A percentile compares a stretch with the other conserved stretches of the same genome.
Conservation (phyloP, 2,329 filamentous ascomycete species). For the Aspergillus calidoustus region DNA sequence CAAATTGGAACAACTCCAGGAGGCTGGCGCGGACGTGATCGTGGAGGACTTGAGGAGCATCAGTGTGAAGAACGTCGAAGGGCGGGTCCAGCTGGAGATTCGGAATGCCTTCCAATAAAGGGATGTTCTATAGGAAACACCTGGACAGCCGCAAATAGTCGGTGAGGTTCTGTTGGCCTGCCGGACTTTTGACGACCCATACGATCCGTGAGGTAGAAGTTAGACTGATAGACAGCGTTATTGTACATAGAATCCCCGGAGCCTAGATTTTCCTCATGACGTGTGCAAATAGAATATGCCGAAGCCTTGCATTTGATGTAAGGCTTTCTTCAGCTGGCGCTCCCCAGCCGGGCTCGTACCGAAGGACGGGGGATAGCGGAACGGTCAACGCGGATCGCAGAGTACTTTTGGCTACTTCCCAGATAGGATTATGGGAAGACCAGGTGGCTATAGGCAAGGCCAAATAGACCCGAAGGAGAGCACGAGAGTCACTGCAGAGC, state of each 20-base stretch:
- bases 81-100: constrained; percentile 71
- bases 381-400: not conserved
- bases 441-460: not conserved
- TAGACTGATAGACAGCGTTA: constrained; percentile 15
- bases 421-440: not conserved
- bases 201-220: constrained; percentile 12
- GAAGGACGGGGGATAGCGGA: not conserved
- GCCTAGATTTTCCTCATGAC: constrained; percentile 10
- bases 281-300: constrained; percentile 4
- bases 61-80: constrained; percentile 61
- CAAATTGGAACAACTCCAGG: constrained; percentile 69
- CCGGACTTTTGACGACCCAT: not conserved
- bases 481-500: not conserved
- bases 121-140: not conserved
- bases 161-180: constrained; percentile 5
- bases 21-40: constrained; percentile 85
- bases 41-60: constrained; percentile 79
- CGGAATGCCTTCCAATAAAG: constrained; percentile 56
- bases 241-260: constrained; percentile 12
- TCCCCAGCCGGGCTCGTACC: not conserved
- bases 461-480: not conserved
- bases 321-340: constrained; percentile 1
- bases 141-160: not conserved
- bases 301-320: constrained; percentile 13
- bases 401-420: not conserved